Evolutionary conservation across 768 basidiomycete genomes (phyloP).

Genomic region (Lactarius indigo): DNA sequence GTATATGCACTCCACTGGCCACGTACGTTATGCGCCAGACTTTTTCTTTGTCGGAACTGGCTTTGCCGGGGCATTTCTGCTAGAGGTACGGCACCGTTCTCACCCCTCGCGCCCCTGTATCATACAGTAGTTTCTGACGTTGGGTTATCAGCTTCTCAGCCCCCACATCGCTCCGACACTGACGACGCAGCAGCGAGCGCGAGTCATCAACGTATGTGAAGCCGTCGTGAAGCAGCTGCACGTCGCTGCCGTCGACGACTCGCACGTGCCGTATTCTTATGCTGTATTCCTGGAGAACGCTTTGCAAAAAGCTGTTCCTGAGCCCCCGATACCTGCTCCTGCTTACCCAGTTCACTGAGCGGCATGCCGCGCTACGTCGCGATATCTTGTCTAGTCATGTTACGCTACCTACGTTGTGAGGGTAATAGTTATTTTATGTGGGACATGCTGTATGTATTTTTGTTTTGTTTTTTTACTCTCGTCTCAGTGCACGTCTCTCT

Average conservation of each 20-base stretch:
- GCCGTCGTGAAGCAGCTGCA: slow-evolving; percentile 1
- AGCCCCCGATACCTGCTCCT: slow-evolving; percentile 31
- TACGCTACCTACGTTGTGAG: slow-evolving; percentile 8
- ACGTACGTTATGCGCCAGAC: slow-evolving; percentile 22
- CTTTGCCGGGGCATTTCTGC: slow-evolving; percentile 24
- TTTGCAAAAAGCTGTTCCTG: slow-evolving; percentile 6
- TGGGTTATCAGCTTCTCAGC: slow-evolving; percentile 17
- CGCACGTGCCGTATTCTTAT: slow-evolving; percentile 19
- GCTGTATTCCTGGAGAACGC: slow-evolving; percentile 19
- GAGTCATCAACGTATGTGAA: slow-evolving; percentile 1
- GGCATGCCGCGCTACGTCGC: neutral
- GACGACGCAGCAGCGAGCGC: slow-evolving; percentile 6
- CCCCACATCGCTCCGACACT: slow-evolving; percentile 19
- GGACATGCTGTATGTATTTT: slow-evolving; percentile 5
- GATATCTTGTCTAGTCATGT: slow-evolving; percentile 1
- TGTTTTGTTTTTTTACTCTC: neutral
- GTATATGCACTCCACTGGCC: slow-evolving; percentile 15
- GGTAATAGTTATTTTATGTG: slow-evolving; percentile 8
- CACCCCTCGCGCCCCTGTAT: slow-evolving; percentile 14
- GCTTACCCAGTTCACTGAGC: slow-evolving; percentile 34
- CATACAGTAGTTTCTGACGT: neutral
- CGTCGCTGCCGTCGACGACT: slow-evolving; percentile 13
- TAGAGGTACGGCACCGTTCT: slow-evolving; percentile 16
- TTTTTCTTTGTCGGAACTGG: slow-evolving; percentile 26
- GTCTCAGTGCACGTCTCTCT: neutral